Base-by-base conservation (phyloP, 2,329 filamentous ascomycete species). In the Talaromyces sp. region DNA sequence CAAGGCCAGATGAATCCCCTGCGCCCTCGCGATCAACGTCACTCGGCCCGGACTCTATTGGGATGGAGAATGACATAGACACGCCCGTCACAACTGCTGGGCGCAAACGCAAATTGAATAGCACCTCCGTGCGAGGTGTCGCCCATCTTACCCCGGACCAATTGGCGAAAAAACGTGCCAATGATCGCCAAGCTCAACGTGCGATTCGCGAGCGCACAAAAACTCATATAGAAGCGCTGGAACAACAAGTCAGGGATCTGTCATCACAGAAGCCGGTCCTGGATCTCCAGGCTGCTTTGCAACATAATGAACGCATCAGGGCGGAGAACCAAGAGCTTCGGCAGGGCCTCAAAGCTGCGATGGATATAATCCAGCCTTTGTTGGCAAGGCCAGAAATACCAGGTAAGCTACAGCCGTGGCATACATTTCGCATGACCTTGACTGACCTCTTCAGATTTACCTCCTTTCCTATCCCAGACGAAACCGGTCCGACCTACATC, bases 111-210 rank as follows among this genome's bases (percentile, higher is more conserved):
- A 79, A 77, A 61, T 59, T 74, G 49, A 67, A 69, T 36, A 72
- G 64, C 52, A 60, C 70, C 20, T 71, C 73, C 41, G 77, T 88
- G 54, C 85, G 91, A 61, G 91, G 89, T 58, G 91, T 96, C 51
- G 90, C 91, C 58, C 93, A 89, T 66, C 81, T 96, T 68, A 95
- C 90, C 10, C 89, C 91, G 5, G 89, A 92, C 56, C 92, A 96
- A 74, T 83, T 96, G 54, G 90, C 88, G 27, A 89, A 91, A 72
- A 97, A 96, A 78, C 83, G 92, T 59, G 90, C 90, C 66, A 96
- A 96, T 82, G 90, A 95, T 70, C 86, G 90, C 52, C 90, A 95
- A 71, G 91, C 90, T 27, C 90, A 96, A 70, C 83, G 90, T 44
- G 90, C 89, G 35, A 94, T 95, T 54, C 82, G 90, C 37, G 89